Evolutionary conservation across 345 rosid genomes (phyloP), one percentile per base, ranked within the genome.

Genomic region (Camelina hispida): DNA sequence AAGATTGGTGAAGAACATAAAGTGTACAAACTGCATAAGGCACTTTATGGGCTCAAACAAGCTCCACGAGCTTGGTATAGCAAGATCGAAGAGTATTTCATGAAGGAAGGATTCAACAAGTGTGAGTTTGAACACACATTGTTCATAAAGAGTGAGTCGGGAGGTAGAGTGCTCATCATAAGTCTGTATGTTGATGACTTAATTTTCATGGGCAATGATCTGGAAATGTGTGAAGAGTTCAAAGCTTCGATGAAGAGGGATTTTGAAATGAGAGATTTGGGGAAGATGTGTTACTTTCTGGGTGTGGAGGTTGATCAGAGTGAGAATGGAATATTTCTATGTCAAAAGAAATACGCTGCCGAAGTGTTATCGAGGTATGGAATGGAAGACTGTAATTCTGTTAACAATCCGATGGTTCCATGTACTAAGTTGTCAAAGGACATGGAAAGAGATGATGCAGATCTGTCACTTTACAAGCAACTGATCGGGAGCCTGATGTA

Each of bases 191-290:
- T 63, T 3, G 68, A 63, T 8, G 68, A 63, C 7, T 8, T 63
- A 1, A 43, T 63, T 1, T 63, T 43, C 11, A 63, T 38, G 0
- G 52, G 22, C 2, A 44, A 44, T 8, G 37, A 44, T 15, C 0
- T 1, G 3, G 1, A 3, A 0, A 4, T 63, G 37, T 63, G 68
- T 14, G 68, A 42, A 23, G 7, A 44, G 0, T 63, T 63, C 4
- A 43, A 44, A 44, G 3, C 20, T 0, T 63, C 38, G 0, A 43
- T 63, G 34, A 22, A 43, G 1, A 2, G 3, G 3, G 34, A 42
- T 6, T 61, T 61, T 11, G 46, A 61, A 5, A 37, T 65, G 69
- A 65, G 56, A 14, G 42, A 65, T n/a, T 28, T 61, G 50, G 62
- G 62, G 2, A 58, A 58, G 7, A 23, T 53, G 57, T 0, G 57